Conservation (phyloP, 179 eudicot species). For the Heliamphora pulchella region DNA sequence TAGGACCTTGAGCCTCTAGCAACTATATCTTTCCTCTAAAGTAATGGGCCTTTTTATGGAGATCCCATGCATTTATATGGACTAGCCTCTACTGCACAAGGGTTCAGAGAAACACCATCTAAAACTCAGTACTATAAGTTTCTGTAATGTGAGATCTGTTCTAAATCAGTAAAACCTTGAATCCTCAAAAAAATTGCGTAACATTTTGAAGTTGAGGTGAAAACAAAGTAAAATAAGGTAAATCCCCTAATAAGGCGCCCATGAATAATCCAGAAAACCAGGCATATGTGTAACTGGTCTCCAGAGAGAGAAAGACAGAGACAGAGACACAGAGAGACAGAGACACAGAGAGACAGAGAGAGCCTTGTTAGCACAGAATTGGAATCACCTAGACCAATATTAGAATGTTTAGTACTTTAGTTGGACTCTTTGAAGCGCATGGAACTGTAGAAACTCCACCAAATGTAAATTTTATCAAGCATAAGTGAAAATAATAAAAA, state of each 20-base stretch:
- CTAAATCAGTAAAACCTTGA: background rate
- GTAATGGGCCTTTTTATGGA: too few relatives aligned
- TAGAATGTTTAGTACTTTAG: background rate
- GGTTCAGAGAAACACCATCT: background rate
- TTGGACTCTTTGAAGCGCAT: background rate
- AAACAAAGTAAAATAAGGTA: background rate
- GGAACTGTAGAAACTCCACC: background rate
- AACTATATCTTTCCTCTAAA: background rate
- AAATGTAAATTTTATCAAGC: background rate
- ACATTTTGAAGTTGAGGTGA: slow-evolving; percentile 7
- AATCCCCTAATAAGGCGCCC: background rate
- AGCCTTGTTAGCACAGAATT: background rate
- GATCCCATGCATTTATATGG: slow-evolving; percentile 3
- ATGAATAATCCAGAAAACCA: background rate
- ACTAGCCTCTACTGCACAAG: background rate
- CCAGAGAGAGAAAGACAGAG: background rate
- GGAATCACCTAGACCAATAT: background rate
- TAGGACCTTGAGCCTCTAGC: background rate
- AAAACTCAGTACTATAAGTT: background rate
- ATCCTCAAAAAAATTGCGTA: background rate
- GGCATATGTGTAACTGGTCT: background rate
- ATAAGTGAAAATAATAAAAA: background rate
- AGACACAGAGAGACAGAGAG: background rate
- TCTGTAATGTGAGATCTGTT: background rate
- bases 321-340: background rate